phyloP scores from a whole-genome alignment of 257 asterid species.

The Solanum chilense region DNA sequence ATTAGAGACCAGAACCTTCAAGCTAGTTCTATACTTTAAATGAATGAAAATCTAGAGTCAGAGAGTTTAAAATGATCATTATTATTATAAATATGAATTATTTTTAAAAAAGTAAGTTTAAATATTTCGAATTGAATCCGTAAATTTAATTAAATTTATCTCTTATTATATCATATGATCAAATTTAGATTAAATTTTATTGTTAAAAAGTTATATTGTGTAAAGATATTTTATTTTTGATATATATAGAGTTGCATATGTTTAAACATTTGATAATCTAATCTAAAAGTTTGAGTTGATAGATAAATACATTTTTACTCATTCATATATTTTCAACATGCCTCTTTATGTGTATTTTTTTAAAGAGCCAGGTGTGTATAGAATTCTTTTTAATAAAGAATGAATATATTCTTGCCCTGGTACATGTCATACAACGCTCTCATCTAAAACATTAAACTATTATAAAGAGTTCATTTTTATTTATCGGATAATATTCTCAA shows the following conservation, averaged over 20 bases:
- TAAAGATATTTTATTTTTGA: not conserved
- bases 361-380: not conserved
- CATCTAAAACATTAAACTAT: not conserved
- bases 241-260: not conserved
- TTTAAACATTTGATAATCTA: not conserved
- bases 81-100: not conserved
- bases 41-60: not conserved
- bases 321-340: not conserved
- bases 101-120: not conserved
- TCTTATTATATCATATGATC: not conserved
- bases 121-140: not conserved
- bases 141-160: not conserved
- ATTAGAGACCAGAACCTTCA: not conserved
- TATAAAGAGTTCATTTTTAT: not conserved
- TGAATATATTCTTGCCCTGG: not conserved
- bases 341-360: not conserved
- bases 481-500: not conserved
- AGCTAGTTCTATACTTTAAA: not conserved
- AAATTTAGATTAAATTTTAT: not conserved
- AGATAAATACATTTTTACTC: not conserved
- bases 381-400: not conserved
- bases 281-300: not conserved
- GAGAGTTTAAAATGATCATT: not conserved
- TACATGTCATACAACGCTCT: not conserved
- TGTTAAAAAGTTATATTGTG: not conserved